Evolutionary conservation across 192 early-diverging fungal genomes (phyloP), one percentile per base, ranked within the genome.

Genomic region (Allomyces macrogynus): DNA sequence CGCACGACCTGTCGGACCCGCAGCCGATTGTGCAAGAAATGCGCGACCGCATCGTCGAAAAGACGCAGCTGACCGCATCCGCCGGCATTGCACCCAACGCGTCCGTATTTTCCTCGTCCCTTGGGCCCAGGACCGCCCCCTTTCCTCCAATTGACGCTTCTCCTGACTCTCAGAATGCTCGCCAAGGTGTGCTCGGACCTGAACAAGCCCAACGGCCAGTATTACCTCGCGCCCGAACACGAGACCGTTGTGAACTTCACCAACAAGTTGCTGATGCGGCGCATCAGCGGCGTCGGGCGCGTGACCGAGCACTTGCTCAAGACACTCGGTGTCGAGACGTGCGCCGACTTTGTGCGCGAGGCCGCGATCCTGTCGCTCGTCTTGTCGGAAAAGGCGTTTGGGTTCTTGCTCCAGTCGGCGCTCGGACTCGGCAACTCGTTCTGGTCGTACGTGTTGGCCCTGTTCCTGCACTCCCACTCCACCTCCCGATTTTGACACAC

Each of bases 121-220:
- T 40, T 40, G 3, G 4, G 32, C 32, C 7, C 32, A 40, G 3
- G 32, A 40, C 5, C 3, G 7, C 0, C 32, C 32, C 3, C 7
- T 40, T 40, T 8, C 32, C 32, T 40, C 32, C 3, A 40, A 3
- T 8, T 40, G 32, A 40, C 32, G 32, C 7, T 40, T 40, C 32
- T 40, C 32, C 7, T 40, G 32, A 40, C 32, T 8, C 32, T 40
- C 43, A 23, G 67, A 20, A 75, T 75, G 69, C 67, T 81, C n/a
- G 72, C 79, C 5, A 81, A 78, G 54, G 62, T 82, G 16, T 79
- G 77, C 63, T 67, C 72, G 43, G 82, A 87, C 63, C 42, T 80
- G n/a, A 81, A 87, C 43, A 87, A 87, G 68, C 86, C 86, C 8
- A 87, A 87, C 68, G 86, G 86, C 0, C 86, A 87, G 67, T 77